Evolutionary conservation across 2,329 filamentous ascomycete species (phyloP), one percentile per base, ranked within the genome.

Genomic region (Samsoniella hepiali): DNA sequence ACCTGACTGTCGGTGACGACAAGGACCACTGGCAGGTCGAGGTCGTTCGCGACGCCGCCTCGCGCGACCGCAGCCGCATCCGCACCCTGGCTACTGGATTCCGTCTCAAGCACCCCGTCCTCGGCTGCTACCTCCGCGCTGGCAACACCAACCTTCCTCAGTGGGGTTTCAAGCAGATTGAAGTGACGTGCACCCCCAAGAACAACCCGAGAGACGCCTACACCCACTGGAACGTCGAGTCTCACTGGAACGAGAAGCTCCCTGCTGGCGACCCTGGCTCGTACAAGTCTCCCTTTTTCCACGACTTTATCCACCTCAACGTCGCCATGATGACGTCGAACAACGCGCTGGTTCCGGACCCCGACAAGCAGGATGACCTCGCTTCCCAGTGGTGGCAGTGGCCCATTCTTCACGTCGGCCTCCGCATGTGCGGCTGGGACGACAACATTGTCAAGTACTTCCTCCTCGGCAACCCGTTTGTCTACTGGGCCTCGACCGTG

Each of bases 251-350:
- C 75, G 93, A 97, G 15, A 95, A 89, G 80, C 85, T 98, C 32
- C 94, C 95, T 45, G 87, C 91, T 66, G 90, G 91, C 70, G 91
- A 97, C 76, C 91, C 95, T 62, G 91, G 90, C 71, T 89, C 91
- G 63, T 99, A 97, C 82, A 96, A 91, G 80, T 98, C 94, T 42
- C 95, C 96, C 2, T 99, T 99, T 84, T 83, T 97, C 73, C 93
- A 96, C 74, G 95, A 99, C 77, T 99, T 99, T 72, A 89, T 99
- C 67, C 95, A 99, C 76, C 82, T 98, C 66, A 99, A 99, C 75
- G 95, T 99, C 66, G 95, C 95, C 67, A 99, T 99, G 95, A 97
- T 98, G 94, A 99, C 95, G 3, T 98, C 95, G 45, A 99, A 99
- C 84, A 99, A 99, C 73, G 95, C 95, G 31, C 87, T 99, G 53